Percentiles rank a stretch among this genome's conserved stretches.
Conservation (phyloP, 2,329 filamentous ascomycete species). For the Aspergillaceae sp. region DNA sequence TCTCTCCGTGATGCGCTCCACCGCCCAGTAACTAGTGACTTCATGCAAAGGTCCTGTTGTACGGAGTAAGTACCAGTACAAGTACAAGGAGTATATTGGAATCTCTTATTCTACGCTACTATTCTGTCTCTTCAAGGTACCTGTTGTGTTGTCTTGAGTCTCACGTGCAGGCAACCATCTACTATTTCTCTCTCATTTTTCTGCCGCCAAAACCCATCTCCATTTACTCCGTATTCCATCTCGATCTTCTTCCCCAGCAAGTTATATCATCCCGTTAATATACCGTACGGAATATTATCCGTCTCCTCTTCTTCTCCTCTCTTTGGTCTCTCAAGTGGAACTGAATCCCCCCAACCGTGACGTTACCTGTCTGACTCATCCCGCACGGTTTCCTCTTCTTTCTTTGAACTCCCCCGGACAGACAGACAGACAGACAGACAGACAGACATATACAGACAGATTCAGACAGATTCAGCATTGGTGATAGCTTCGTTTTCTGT, state of each 20-base stretch:
- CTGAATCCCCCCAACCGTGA: background rate
- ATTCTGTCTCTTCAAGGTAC: background rate
- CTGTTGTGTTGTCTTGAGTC: no score
- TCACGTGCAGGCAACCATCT: no score
- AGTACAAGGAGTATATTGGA: background rate
- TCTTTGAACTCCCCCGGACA: background rate
- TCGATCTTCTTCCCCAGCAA: no score
- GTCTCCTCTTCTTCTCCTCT: background rate
- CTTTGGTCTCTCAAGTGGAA: background rate
- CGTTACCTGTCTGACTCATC: background rate
- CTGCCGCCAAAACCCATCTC: no score
- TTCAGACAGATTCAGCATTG: no score
- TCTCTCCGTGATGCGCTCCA: conserved; percentile 2
- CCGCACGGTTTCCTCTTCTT: background rate
- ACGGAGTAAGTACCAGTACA: background rate
- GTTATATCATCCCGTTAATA: background rate
- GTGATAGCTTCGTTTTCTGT: no score
- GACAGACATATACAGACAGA: no score
- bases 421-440: no score
- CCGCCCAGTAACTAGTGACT: background rate
- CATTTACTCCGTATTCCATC: no score
- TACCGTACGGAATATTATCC: background rate
- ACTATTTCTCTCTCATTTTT: no score
- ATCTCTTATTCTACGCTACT: background rate
- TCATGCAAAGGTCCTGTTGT: background rate